These are phyloP conservation scores for Hylodesmum podocarpum DNA, from an alignment of 306 rosid species.

Conservation along the genomic window DNA sequence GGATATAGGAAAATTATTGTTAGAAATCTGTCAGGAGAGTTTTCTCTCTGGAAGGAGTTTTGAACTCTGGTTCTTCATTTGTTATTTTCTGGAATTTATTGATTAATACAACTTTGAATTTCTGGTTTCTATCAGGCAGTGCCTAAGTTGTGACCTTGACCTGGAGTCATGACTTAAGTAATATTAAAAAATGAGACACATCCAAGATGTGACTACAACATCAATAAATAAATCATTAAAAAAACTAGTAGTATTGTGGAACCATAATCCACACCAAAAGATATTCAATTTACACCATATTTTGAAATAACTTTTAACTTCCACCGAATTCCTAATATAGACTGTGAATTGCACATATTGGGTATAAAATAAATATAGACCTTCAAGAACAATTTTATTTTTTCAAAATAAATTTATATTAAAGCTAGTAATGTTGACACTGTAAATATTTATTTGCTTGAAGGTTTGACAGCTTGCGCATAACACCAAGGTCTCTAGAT, in stretches of 20 bases:
- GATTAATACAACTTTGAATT: too few relatives aligned
- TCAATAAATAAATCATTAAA: not conserved
- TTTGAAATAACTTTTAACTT: not conserved
- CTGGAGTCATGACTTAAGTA: not conserved
- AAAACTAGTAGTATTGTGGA: not conserved
- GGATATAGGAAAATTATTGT: too few relatives aligned
- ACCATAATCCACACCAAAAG: not conserved
- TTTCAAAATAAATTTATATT: not conserved
- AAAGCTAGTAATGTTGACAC: conserved; percentile 28
- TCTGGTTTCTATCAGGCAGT: too few relatives aligned
- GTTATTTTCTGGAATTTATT: too few relatives aligned
- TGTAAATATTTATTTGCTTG: conserved; percentile 36
- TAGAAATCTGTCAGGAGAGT: too few relatives aligned
- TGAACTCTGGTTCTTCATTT: too few relatives aligned
- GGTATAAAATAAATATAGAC: not conserved
- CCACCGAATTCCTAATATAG: not conserved
- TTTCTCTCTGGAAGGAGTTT: too few relatives aligned
- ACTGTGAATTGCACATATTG: not conserved
- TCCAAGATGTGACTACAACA: not conserved
- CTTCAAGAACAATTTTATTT: conserved; percentile 13
- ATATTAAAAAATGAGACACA: not conserved
- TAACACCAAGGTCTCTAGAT: conserved; percentile 91
- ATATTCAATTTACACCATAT: not conserved
- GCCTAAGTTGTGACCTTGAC: not conserved
- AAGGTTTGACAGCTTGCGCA: conserved; percentile 98